phyloP scores from a whole-genome alignment of 768 basidiomycete species.

The Tremella yokohamensis region DNA sequence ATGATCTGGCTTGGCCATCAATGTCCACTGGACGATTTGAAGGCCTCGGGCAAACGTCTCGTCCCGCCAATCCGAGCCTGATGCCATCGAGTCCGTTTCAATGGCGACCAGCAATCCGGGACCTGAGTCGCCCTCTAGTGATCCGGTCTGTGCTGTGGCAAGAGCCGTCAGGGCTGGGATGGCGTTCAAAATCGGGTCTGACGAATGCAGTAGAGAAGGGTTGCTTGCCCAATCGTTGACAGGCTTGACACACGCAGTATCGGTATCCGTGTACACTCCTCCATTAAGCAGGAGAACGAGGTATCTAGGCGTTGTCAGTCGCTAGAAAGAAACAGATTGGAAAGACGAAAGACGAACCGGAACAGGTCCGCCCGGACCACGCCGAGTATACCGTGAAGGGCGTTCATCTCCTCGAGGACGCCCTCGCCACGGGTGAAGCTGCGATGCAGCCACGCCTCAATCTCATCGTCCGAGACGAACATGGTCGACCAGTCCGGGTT shows the following conservation, averaged over 20 bases:
- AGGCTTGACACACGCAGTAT: slow-evolving; percentile 31
- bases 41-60: slow-evolving; percentile 27
- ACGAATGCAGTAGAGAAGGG: neutral
- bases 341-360: slow-evolving; percentile 9
- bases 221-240: slow-evolving; percentile 26
- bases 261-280: slow-evolving; percentile 41
- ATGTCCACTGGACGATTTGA: slow-evolving; percentile 38
- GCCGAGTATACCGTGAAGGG: slow-evolving; percentile 14
- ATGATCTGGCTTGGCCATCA: slow-evolving; percentile 28
- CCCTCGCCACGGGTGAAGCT: slow-evolving; percentile 6
- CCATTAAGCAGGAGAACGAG: slow-evolving; percentile 34
- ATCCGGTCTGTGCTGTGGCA: neutral
- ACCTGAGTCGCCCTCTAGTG: neutral
- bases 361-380: slow-evolving; percentile 24
- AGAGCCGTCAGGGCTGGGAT: slow-evolving; percentile 11
- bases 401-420: slow-evolving; percentile 18
- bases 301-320: slow-evolving; percentile 24
- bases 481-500: slow-evolving; percentile 21
- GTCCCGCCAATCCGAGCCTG: slow-evolving; percentile 20
- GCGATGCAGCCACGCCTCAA: slow-evolving; percentile 21
- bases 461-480: slow-evolving; percentile 23
- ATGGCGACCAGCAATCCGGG: slow-evolving; percentile 28
- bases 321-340: neutral
- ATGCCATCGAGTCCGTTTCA: slow-evolving; percentile 22
- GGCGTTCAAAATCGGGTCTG: slow-evolving; percentile 12